Evolutionary conservation across 1,139 yeast genomes (phyloP).

Genomic region (Suhomyces wounanorum): DNA sequence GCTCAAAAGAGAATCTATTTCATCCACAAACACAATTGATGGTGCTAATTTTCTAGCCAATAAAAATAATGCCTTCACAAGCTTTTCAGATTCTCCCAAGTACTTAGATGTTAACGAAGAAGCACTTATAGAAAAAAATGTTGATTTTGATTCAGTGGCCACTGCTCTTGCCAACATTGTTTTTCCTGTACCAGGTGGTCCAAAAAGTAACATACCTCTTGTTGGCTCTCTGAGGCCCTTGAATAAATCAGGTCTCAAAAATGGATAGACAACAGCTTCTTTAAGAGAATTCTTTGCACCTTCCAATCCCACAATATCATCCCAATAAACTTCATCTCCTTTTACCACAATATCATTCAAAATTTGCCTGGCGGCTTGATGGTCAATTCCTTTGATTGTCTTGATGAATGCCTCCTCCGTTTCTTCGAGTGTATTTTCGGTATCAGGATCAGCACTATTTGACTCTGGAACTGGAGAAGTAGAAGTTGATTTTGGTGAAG

Average conservation of each 20-base stretch:
- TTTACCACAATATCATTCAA: conserved; percentile 88
- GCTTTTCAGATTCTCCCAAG: conserved; percentile 91
- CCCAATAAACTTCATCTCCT: conserved; percentile 97
- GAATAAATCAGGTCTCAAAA: conserved; percentile 88
- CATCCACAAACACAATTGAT: conserved; percentile 92
- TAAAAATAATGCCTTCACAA: conserved; percentile 84
- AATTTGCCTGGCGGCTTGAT: conserved; percentile 58
- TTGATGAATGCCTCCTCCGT: conserved; percentile 60
- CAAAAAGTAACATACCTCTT: conserved; percentile 91
- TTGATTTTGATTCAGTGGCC: conserved; percentile 93
- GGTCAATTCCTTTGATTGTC: conserved; percentile 45
- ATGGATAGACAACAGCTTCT: conserved; percentile 97
- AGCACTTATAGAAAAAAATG: conserved; percentile 90
- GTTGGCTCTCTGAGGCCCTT: conserved; percentile 94
- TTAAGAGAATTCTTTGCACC: conserved; percentile 86
- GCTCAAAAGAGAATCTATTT: conserved; percentile 87
- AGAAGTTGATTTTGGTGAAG: not conserved
- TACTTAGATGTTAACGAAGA: conserved; percentile 90
- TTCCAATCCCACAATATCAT: conserved; percentile 92
- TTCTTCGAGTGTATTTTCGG: conserved; percentile 49
- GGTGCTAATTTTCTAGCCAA: conserved; percentile 89
- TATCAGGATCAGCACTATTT: conserved; percentile 14
- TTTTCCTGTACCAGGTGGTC: conserved; percentile 98
- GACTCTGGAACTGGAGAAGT: conserved; percentile 8
- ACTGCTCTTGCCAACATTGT: conserved; percentile 98